Evolutionary conservation across 2,329 filamentous ascomycete species (phyloP).

Genomic region (Neofusicoccum ribis): DNA sequence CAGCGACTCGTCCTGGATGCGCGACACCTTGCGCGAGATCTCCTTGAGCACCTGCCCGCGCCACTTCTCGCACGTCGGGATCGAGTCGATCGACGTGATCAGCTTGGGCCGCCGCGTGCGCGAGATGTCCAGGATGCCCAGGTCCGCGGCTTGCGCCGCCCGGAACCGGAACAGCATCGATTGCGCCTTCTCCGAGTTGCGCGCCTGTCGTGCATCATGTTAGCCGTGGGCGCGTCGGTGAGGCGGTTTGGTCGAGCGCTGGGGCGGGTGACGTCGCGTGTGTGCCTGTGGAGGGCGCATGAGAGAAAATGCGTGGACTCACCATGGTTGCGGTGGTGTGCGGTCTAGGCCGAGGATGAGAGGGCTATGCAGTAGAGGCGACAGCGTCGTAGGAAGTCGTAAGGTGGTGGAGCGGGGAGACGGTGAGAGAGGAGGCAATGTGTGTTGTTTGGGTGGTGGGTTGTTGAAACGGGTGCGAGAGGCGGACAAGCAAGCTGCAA

Average conservation of each 20-base stretch:
- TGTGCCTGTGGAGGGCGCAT: background rate
- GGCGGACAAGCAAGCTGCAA: slow-evolving; percentile 1
- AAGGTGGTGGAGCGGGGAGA: background rate
- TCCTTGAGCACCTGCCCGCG: slow-evolving; percentile 96
- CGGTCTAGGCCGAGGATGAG: background rate
- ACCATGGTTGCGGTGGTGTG: slow-evolving; percentile 13
- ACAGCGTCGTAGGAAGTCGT: background rate
- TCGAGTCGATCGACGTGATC: slow-evolving; percentile 81
- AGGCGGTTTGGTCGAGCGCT: background rate
- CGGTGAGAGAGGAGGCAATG: background rate
- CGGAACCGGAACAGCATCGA: slow-evolving; percentile 99
- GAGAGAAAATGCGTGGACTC: slow-evolving; percentile 6
- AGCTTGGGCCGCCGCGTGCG: slow-evolving; percentile 86
- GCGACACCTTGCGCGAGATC: slow-evolving; percentile 92
- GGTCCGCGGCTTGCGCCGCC: slow-evolving; percentile 91
- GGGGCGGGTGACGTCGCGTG: background rate
- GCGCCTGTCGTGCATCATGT: slow-evolving; percentile 62
- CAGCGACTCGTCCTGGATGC: slow-evolving; percentile 89
- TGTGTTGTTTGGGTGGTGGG: background rate
- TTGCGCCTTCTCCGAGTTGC: slow-evolving; percentile 97
- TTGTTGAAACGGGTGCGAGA: slow-evolving; percentile 3
- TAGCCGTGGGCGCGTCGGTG: background rate
- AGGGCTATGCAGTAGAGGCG: background rate
- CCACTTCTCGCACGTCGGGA: slow-evolving; percentile 94
- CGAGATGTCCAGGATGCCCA: slow-evolving; percentile 92